Base-by-base conservation (phyloP, 2,329 filamentous ascomycete species). In the Leptographium galeiforme region DNA sequence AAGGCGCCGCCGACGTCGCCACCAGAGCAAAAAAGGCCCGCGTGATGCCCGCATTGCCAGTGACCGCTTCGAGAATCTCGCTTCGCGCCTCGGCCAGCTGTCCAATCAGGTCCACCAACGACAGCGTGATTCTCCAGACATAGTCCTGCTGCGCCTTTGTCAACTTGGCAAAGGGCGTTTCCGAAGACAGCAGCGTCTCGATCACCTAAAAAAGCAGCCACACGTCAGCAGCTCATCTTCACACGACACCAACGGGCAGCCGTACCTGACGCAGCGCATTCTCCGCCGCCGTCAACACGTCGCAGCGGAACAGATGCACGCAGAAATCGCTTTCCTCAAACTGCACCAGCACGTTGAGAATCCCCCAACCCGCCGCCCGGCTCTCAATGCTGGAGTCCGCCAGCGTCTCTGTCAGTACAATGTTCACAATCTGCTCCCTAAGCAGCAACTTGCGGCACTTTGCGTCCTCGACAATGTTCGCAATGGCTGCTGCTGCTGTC, bases 271-370 rank as follows among this genome's bases (percentile, higher is more conserved):
- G 71, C 50, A 73, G 67, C 14, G 79, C 79, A 62, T 76, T 74
- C 54, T 78, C 73, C 55, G 84, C 72, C 19, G 81, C 78, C 33
- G 77, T 79, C 55, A 85, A 61, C 14, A 84, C 66, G 63, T 84
- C 81, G 33, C 77, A 68, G 45, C 82, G 70, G 61, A 76, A 84
- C 54, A 86, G 64, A 59, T 85, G 81, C 19, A 85, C 69, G 57
- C 79, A 82, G 55, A 85, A 85, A 61, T 84, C 82, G 13, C 76
- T 70, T 59, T 83, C 81, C 63, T 85, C 82, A 61, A 83, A 77
- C 57, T 77, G 70, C 2, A 76, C 77, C 52, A 86, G 70, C 44
- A 79, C 74, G 58, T 76, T 73, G 51, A 86, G 68, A 58, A 85
- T 82, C 13, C 77, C 76, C 82, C 82, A 86, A n/a, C 80, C 82